These are phyloP conservation scores for Sporothrix brasiliensis DNA, from an alignment of 2,329 filamentous ascomycete genomes.

Conservation along the genomic window DNA sequence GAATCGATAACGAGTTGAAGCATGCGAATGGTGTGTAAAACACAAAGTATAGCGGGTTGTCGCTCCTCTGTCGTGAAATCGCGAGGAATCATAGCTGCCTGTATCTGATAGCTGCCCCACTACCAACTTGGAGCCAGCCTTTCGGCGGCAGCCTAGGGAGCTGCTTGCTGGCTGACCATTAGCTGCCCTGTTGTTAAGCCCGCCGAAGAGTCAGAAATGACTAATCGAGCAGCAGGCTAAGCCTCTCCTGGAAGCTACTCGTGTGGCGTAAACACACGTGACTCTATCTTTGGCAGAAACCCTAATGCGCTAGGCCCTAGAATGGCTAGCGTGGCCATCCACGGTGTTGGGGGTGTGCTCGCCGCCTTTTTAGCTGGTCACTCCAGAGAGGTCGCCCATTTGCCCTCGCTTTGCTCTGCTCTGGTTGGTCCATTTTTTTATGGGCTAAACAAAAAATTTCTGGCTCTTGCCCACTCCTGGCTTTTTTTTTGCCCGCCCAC, in stretches of 20 bases:
- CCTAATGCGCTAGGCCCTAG: slow-evolving; percentile 35
- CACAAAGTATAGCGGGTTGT: not conserved
- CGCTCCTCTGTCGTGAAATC: not conserved
- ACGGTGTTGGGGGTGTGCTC: not conserved
- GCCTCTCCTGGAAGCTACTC: slow-evolving; percentile 26
- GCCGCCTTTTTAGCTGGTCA: not conserved
- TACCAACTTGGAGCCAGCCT: not conserved
- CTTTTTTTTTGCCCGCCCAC: slow-evolving; percentile 52
- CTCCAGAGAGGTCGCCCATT: slow-evolving; percentile 16
- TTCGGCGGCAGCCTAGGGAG: slow-evolving; percentile 14
- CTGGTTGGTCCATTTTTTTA: slow-evolving; percentile 26
- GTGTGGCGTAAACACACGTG: slow-evolving; percentile 31
- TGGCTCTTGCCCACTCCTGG: slow-evolving; percentile 27
- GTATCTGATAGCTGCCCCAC: slow-evolving; percentile 21
- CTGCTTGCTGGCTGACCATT: not conserved
- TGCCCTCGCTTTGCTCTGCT: slow-evolving; percentile 16
- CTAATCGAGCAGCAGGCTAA: slow-evolving; percentile 18
- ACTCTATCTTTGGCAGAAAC: slow-evolving; percentile 24
- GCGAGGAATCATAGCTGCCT: slow-evolving; percentile 27
- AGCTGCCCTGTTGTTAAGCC: not conserved
- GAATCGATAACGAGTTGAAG: not conserved
- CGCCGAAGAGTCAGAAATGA: slow-evolving; percentile 2
- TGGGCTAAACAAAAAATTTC: slow-evolving; percentile 31
- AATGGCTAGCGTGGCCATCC: slow-evolving; percentile 3
- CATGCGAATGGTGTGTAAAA: not conserved